These are phyloP conservation scores for Gomphus sp. DNA, from an alignment of 1,284 basidiomycete species.

Conservation along the genomic window DNA sequence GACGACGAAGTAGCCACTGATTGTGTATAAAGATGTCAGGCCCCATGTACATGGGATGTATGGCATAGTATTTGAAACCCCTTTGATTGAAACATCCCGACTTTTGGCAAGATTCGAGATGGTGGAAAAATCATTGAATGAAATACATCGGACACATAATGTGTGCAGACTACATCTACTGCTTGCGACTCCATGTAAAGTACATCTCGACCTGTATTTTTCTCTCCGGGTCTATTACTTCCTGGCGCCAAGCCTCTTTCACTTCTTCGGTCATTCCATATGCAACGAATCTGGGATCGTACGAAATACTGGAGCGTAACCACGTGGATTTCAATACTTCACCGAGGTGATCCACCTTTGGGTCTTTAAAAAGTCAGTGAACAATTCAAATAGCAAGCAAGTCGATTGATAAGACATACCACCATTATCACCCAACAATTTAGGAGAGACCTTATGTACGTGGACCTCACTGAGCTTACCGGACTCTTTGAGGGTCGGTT, in stretches of 20 bases:
- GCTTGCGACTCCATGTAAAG: not conserved
- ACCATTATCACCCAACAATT: not conserved
- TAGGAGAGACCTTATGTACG: not conserved
- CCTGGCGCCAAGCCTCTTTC: not conserved
- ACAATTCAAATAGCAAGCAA: not conserved
- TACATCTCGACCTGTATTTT: not conserved
- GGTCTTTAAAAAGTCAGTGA: not conserved
- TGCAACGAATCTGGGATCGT: not conserved
- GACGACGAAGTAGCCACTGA: too few species aligned
- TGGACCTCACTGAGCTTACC: not conserved
- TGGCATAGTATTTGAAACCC: too few species aligned
- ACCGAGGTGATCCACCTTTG: not conserved
- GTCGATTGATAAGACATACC: not conserved
- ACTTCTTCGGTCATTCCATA: not conserved
- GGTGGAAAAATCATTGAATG: too few species aligned
- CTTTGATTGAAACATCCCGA: too few species aligned
- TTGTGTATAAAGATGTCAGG: too few species aligned
- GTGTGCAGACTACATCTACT: too few species aligned
- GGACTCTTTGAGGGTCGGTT: not conserved
- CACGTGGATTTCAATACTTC: too few species aligned
- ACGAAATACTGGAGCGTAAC: too few species aligned
- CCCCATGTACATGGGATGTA: too few species aligned
- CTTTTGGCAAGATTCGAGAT: too few species aligned
- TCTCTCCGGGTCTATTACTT: not conserved
- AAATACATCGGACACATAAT: too few species aligned